Base-by-base conservation (phyloP, 1,139 yeast species). In the Saccharomyces hybrid region DNA sequence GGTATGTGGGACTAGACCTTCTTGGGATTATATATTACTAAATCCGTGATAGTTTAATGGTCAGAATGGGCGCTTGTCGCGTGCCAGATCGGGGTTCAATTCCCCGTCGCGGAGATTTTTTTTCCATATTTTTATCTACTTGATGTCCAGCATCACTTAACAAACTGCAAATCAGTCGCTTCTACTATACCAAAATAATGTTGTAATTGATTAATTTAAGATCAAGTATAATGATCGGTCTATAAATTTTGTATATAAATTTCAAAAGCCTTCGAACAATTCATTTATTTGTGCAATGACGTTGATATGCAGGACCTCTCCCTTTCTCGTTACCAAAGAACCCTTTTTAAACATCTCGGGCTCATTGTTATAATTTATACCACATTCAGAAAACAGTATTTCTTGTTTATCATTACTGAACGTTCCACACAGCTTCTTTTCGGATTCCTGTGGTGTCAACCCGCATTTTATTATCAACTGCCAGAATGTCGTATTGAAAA, bases 401-500 rank as follows among this genome's bases (percentile, higher is more conserved):
- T 93, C 99, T 66, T 93, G 86, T 69, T 93, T 93, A 64, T 93
- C 98, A 38, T 82, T 74, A 4, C 96, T 76, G 1, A 88, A 68
- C 0, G 98, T 88, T 0, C 96, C 76, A 44, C 79, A 78, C 27
- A 91, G 75, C 60, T 73, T 74, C 53, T 82, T 77, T 63, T 93
- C 96, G 0, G 97, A 93, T 47, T 88, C 91, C 57, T 81, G 80
- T 0, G 95, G 83, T 0, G 86, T 78, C 70, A 86, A 57, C 0
- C 82, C 83, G n/a, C 95, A 93, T 58, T 78, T 75, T 31, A 75
- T 69, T 0, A 93, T 95, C 63, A 95, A 75, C 6, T 83, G 77
- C 99, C 99, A 93, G 67, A 93, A 95, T 0, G 90, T 76, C 0
- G 99, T 95, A 66, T 93, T 93, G 75, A 91, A 95, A 58, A 95